Base-by-base conservation (phyloP, 768 basidiomycete species). In the Ramaria sp. region DNA sequence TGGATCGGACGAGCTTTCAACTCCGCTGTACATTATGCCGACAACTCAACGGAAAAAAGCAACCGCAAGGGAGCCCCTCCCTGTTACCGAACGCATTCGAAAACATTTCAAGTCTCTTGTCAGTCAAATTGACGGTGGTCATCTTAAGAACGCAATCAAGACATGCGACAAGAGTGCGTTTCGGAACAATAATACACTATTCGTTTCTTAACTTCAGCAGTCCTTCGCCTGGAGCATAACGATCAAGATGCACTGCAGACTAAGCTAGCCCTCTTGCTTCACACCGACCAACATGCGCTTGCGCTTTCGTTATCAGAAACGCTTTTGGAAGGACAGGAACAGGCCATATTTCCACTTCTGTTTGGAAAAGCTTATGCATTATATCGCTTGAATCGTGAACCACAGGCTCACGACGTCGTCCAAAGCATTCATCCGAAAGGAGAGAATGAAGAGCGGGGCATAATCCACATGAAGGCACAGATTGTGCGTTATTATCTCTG, bases 51-150 rank as follows among this genome's bases (percentile, higher is more conserved):
- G 61, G 15, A 65, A 60, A 59, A 65, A 61, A 58, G 49, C 58
- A 18, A 48, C 22, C 49, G 3, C 60, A 27, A 71, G 68, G 55
- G 61, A 65, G 47, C 63, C 67, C 1, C 57, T 68, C 3, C 57
- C 71, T 4, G 58, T 63, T 30, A 60, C 62, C 32, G 71, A 71
- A 49, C 61, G 67, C 39, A 59, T 76, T 49, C 82, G 78, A 62
- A 76, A 81, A 16, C 71, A 87, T 50, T 92, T 87, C 69, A 81
- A 78, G 48, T 86, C 88, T 37, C 70, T 96, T 3, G 84, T 81
- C 64, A 85, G 88, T 9, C 93, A 95, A 65, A 83, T 94, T 61
- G 89, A 94, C 58, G 89, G 85, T n/a, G 88, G 85, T 1, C 82
- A 93, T 69, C 83, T 90, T 64, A 68, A 70, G 42, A 91, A 90